Conservation (phyloP, 208 protist species). For the Trypanosoma lewisi region DNA sequence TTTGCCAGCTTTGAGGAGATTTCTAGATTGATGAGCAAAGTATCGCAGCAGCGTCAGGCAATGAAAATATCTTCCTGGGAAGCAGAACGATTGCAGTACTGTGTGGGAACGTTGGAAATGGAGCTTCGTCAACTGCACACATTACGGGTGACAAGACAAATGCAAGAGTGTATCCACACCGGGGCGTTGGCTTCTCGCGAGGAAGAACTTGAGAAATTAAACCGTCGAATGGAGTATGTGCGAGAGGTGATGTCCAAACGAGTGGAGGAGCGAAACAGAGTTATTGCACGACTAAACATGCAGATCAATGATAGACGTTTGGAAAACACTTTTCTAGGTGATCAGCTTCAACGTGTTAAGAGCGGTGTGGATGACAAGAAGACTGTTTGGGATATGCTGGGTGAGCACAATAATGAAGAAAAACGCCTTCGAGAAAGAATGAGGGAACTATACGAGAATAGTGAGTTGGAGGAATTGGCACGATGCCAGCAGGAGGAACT, state of each 20-base stretch:
- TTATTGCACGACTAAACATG: constrained; percentile 48
- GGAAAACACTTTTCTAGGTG: constrained; percentile 64
- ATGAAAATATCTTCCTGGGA: constrained; percentile 83
- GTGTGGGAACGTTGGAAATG: constrained; percentile 77
- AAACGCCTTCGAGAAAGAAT: constrained; percentile 35
- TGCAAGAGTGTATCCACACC: constrained; percentile 93
- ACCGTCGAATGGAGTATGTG: constrained; percentile 74
- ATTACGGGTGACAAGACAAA: constrained; percentile 92
- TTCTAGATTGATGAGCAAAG: constrained; percentile 65
- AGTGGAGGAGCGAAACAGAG: constrained; percentile 61
- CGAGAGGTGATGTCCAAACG: constrained; percentile 69
- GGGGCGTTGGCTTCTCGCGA: constrained; percentile 61
- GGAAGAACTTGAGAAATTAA: constrained; percentile 57
- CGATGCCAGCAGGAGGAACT: constrained; percentile 87
- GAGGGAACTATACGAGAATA: constrained; percentile 70
- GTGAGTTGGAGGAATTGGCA: constrained; percentile 83
- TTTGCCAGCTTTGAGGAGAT: constrained; percentile 74
- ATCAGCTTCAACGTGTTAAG: constrained; percentile 38
- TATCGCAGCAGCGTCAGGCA: constrained; percentile 72
- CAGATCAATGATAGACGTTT: constrained; percentile 73
- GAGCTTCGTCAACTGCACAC: constrained; percentile 92
- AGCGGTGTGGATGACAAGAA: constrained; percentile 53
- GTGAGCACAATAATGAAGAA: constrained; percentile 55
- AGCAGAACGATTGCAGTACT: constrained; percentile 64
- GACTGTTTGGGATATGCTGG: constrained; percentile 58